phyloP scores from a whole-genome alignment of 2,329 filamentous ascomycete species.

The Sporothrix brunneoviolacea region DNA sequence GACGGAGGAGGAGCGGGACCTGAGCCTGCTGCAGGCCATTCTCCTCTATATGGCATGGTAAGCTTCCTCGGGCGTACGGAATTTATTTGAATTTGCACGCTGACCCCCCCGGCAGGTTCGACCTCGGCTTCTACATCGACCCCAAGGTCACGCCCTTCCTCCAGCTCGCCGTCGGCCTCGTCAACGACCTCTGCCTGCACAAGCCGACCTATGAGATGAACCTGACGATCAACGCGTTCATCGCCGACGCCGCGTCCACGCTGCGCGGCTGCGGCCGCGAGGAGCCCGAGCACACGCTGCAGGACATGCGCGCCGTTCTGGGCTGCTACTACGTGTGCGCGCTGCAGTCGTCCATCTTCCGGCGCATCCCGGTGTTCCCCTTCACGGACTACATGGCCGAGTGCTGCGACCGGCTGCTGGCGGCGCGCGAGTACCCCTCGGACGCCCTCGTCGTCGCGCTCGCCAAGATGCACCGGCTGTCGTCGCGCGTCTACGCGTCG shows the following conservation, averaged over 20 bases:
- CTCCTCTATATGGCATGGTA: constrained; percentile 34
- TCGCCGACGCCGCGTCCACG: constrained; percentile 28
- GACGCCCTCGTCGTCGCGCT: constrained; percentile 29
- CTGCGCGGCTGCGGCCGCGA: constrained; percentile 14
- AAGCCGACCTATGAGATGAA: constrained; percentile 21
- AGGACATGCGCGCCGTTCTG: constrained; percentile 34
- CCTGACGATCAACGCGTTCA: constrained; percentile 23
- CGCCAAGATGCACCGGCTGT: constrained; percentile 29
- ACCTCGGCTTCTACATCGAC: constrained; percentile 33
- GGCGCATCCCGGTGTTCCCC: constrained; percentile 26
- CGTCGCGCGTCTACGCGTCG: constrained; percentile 24
- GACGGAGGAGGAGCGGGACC: constrained; percentile 28
- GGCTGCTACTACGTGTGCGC: constrained; percentile 34
- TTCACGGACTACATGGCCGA: constrained; percentile 29
- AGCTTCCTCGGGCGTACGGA: too few relatives aligned
- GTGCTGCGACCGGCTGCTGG: constrained; percentile 28
- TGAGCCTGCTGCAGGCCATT: constrained; percentile 33
- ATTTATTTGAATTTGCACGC: neutral
- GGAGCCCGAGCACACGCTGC: constrained; percentile 23
- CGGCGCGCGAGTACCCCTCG: constrained; percentile 24
- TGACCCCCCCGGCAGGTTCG: constrained; percentile 26
- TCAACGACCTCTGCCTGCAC: constrained; percentile 33
- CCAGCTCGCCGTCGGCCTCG: constrained; percentile 32
- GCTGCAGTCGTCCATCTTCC: constrained; percentile 29
- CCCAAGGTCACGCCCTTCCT: constrained; percentile 31